Conservation (phyloP, 208 protist genomes). For the Crithidia expoeki region DNA sequence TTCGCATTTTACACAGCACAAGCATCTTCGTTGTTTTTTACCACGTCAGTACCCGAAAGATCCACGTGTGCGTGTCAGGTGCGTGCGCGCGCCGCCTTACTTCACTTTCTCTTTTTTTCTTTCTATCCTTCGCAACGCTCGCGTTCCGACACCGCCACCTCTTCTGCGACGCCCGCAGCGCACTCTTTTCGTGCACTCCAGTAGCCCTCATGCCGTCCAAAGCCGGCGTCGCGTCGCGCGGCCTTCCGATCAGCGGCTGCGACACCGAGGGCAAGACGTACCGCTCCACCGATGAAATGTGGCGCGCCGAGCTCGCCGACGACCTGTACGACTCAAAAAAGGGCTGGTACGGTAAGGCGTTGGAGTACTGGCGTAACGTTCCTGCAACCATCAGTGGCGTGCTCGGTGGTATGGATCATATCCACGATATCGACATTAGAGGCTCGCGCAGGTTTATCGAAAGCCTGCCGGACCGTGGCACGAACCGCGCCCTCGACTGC, state of each 20-base stretch:
- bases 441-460: constrained; percentile 70
- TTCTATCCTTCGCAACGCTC: constrained; percentile 9
- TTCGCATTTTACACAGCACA: no score
- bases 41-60: no score
- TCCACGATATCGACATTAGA: constrained; percentile 76
- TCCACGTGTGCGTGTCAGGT: no score
- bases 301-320: constrained; percentile 63
- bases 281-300: constrained; percentile 70
- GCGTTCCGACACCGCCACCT: not conserved
- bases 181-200: constrained; percentile 5
- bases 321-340: constrained; percentile 75
- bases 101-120: no score
- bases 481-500: constrained; percentile 83
- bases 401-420: constrained; percentile 86
- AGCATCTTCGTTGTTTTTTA: no score
- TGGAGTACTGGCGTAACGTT: constrained; percentile 88
- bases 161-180: not conserved
- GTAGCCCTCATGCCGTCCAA: constrained; percentile 21
- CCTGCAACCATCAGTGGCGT: constrained; percentile 89
- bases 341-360: constrained; percentile 90
- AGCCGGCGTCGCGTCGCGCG: not conserved
- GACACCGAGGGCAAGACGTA: constrained; percentile 72
- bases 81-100: no score
- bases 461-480: constrained; percentile 60
- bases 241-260: constrained; percentile 50